A percentile compares a stretch with the other conserved stretches of the same genome.
Conservation (phyloP, 371 early-diverging fungal species). For the Pancytospora epiphaga region DNA sequence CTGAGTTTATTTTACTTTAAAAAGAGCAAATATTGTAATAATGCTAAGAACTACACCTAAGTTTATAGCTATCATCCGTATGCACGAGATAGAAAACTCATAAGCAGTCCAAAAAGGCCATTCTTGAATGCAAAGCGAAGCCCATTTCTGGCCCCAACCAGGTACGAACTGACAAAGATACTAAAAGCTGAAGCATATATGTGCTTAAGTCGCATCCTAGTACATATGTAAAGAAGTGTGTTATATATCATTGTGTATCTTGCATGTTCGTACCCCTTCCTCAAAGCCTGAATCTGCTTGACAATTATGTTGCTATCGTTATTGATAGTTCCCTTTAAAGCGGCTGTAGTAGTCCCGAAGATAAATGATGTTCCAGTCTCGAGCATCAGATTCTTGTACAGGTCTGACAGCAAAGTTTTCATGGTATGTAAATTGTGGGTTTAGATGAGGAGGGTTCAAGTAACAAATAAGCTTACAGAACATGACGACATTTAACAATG, state of each 20-base stretch:
- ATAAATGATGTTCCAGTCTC: conserved; percentile 26
- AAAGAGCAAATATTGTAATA: no score
- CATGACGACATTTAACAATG: background rate
- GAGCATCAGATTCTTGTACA: conserved; percentile 10
- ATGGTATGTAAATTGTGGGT: conserved; percentile 13
- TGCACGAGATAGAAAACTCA: background rate
- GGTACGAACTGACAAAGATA: conserved; percentile 13
- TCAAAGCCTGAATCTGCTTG: conserved; percentile 10
- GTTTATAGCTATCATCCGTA: background rate
- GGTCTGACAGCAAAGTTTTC: conserved; percentile 12
- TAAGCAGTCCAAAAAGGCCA: conserved; percentile 1
- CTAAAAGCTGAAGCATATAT: background rate
- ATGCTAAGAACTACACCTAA: no score
- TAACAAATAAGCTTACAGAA: background rate
- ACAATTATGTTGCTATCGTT: conserved; percentile 16
- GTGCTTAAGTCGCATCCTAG: background rate
- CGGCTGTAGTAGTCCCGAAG: conserved; percentile 13
- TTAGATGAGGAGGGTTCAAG: background rate
- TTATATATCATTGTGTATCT: conserved; percentile 16
- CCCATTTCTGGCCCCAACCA: conserved; percentile 17
- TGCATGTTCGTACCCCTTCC: conserved; percentile 23
- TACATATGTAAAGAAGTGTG: background rate
- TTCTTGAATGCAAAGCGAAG: conserved; percentile 16
- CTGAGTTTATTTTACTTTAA: no score
- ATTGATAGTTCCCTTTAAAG: conserved; percentile 8